Conservation (phyloP, 164 flowering plant genomes). For the Vitis rupestris region DNA sequence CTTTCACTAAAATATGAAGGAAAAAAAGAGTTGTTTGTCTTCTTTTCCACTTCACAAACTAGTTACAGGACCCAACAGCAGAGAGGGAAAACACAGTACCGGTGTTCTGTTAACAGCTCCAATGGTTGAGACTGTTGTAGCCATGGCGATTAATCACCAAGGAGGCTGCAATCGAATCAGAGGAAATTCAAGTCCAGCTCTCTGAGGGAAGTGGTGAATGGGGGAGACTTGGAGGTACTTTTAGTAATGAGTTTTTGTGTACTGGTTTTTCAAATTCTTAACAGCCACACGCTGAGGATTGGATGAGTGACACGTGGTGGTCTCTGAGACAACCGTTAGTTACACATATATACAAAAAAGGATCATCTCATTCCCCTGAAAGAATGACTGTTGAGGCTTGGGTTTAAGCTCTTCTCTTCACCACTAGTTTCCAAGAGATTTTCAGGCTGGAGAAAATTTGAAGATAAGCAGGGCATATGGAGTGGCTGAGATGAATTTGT, state of each 20-base stretch:
- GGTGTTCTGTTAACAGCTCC: slow-evolving; percentile 40
- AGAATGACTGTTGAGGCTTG: slow-evolving; percentile 8
- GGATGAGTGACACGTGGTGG: slow-evolving; percentile 30
- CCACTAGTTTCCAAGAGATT: too few species aligned
- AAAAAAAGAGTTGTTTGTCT: too few species aligned
- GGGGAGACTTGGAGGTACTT: neutral
- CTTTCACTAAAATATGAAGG: too few species aligned
- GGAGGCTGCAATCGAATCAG: neutral
- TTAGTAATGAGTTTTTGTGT: slow-evolving; percentile 10
- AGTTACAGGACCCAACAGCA: slow-evolving; percentile 4
- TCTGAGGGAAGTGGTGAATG: neutral
- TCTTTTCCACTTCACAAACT: neutral
- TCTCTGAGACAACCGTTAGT: neutral
- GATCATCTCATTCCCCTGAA: neutral
- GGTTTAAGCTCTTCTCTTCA: slow-evolving; percentile 3
- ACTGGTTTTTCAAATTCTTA: slow-evolving; percentile 16
- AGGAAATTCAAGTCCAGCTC: neutral
- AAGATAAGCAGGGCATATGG: too few species aligned
- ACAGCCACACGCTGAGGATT: slow-evolving; percentile 45
- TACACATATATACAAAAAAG: neutral
- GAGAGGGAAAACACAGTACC: slow-evolving; percentile 20
- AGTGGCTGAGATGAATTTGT: too few species aligned
- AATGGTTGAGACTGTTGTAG: slow-evolving; percentile 30
- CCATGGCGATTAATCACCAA: neutral
- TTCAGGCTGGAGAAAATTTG: too few species aligned